Evolutionary conservation across 179 eudicot genomes (phyloP), one percentile per base, ranked within the genome.

Genomic region (Nepenthes alata): DNA sequence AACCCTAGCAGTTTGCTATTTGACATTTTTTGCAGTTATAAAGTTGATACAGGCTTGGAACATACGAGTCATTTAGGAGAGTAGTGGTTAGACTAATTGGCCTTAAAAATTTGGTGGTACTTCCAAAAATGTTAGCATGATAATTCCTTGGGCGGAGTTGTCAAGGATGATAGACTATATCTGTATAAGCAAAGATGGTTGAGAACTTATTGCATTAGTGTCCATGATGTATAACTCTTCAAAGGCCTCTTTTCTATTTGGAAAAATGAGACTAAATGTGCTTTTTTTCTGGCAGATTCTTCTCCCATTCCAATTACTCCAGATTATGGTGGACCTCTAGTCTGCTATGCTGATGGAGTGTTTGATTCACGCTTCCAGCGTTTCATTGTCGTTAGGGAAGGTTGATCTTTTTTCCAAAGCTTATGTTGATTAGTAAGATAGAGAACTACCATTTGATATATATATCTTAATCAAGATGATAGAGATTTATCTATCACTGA

Each of bases 341-440:
- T 81, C 16, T 71, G 82, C 63, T 94, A 79, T 77, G 97, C 99
- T 10, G 99, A 94, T 82, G 99, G 99, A 70, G 89, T 84, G 59
- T 87, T 87, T 81, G 89, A 94, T 77, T 64, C 77, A 39, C 85
- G 86, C 54, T 76, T 85, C 56, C 79, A 79, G 61, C 95, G 97
- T 54, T 90, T 68, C 58, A 74, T 94, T 62, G 70, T 95, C 37
- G 83, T 94, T 37, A 82, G 75, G 74, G 99, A 94, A 91, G 99
- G 99, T 94, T 71, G 54, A 47, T 37, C 36, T 34, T 34, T 45
- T 47, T 53, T 41, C 38, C 44, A 34, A 51, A 61, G 57, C 7
- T 52, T 65, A 4, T 41, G 16, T 15, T 44, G 59, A n/a, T 57
- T 60, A 12, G 59, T 55, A 55, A 36, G 48, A 11, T 35, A 52